A percentile compares a stretch with the other conserved stretches of the same genome.
Conservation (phyloP, 129 eudicot species). For the Arctium minus region DNA sequence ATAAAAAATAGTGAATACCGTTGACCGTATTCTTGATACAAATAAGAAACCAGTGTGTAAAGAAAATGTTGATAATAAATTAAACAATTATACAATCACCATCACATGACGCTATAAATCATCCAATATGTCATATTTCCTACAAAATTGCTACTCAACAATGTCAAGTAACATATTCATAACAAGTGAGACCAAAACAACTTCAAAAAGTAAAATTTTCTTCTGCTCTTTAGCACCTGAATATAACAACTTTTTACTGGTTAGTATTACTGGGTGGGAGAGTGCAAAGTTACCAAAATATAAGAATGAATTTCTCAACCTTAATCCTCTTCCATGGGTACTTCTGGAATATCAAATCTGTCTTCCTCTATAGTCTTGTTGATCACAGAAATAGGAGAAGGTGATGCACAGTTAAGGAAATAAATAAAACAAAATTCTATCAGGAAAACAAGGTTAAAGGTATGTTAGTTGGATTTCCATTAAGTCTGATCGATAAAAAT, state of each 20-base stretch:
- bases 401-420: conserved; percentile 55
- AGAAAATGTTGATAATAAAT: neutral
- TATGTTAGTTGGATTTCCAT: no score
- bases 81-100: neutral
- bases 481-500: no score
- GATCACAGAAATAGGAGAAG: conserved; percentile 61
- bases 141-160: neutral
- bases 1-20: no score
- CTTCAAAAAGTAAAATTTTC: neutral
- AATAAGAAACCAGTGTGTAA: neutral
- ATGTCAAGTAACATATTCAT: neutral
- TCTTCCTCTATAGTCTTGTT: conserved; percentile 74
- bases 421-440: neutral
- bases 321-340: conserved; percentile 93
- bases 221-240: neutral
- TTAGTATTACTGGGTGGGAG: neutral
- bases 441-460: neutral
- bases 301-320: neutral
- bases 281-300: neutral
- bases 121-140: neutral
- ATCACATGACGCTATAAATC: neutral
- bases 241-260: neutral
- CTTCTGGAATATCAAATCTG: conserved; percentile 87
- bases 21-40: no score
- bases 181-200: neutral